A percentile compares a stretch with the other conserved stretches of the same genome.
phyloP scores from a whole-genome alignment of 2,329 filamentous ascomycete genomes.

The Pseudogymnoascus sp. region DNA sequence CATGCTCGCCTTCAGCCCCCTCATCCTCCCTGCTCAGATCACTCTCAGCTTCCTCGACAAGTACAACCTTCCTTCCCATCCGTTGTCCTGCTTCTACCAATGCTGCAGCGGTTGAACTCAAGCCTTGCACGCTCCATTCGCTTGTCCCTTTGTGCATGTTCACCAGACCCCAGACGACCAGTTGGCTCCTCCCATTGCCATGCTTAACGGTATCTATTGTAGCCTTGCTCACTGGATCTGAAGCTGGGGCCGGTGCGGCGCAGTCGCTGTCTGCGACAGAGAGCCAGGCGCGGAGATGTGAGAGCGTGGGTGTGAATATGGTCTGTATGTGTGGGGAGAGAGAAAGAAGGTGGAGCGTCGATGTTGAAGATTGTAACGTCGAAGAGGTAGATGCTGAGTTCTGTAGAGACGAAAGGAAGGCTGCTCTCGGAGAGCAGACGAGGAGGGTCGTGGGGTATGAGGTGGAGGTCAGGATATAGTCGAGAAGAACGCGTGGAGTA shows the following conservation, averaged over 20 bases:
- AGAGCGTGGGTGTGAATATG: slow-evolving; percentile 66
- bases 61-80: slow-evolving; percentile 35
- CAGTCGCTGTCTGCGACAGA: slow-evolving; percentile 33
- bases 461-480: slow-evolving; percentile 51
- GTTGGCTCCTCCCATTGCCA: slow-evolving; percentile 33
- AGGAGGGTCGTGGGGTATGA: slow-evolving; percentile 56
- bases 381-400: slow-evolving; percentile 34
- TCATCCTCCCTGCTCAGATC: slow-evolving; percentile 18
- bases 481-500: slow-evolving; percentile 44
- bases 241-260: slow-evolving; percentile 35
- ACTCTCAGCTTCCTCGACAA: slow-evolving; percentile 37
- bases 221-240: slow-evolving; percentile 8
- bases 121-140: slow-evolving; percentile 68
- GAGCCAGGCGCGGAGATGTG: slow-evolving; percentile 70
- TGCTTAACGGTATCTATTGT: slow-evolving; percentile 16
- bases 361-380: slow-evolving; percentile 33
- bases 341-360: slow-evolving; percentile 61
- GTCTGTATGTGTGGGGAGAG: slow-evolving; percentile 61
- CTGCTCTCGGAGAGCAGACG: slow-evolving; percentile 56
- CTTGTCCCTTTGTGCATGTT: slow-evolving; percentile 58
- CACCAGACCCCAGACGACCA: slow-evolving; percentile 60
- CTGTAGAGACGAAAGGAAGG: slow-evolving; percentile 55
- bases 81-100: slow-evolving; percentile 53
- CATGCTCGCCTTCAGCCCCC: slow-evolving; percentile 29
- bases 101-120: slow-evolving; percentile 53